A percentile compares a stretch with the other conserved stretches of the same genome.
Conservation (phyloP, 352 stramenopile genomes). For the Globisporangium carolinianum region DNA sequence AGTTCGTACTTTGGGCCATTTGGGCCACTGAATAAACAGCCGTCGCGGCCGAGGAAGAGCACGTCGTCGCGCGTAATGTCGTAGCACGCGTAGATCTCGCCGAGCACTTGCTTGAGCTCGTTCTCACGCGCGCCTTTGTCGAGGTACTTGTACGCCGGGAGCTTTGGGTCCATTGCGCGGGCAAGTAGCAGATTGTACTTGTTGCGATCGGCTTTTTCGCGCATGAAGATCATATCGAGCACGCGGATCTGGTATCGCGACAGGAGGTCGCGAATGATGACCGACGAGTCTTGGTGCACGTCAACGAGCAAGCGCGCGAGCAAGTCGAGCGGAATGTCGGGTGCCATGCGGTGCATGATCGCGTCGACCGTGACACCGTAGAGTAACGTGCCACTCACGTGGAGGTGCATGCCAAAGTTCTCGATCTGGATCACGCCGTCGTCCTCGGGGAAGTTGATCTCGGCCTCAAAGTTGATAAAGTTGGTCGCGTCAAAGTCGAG, state of each 20-base stretch:
- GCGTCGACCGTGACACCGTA: slow-evolving; percentile 92
- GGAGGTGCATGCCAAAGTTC: slow-evolving; percentile 91
- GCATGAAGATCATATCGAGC: slow-evolving; percentile 94
- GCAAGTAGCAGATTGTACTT: slow-evolving; percentile 98
- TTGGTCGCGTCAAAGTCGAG: slow-evolving; percentile 96
- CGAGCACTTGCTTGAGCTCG: slow-evolving; percentile 94
- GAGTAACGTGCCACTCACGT: slow-evolving; percentile 65
- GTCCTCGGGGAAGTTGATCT: slow-evolving; percentile 95
- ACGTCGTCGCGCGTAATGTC: slow-evolving; percentile 96
- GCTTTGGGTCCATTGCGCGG: slow-evolving; percentile 93
- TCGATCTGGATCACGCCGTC: slow-evolving; percentile 94
- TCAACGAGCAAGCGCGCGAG: slow-evolving; percentile 94
- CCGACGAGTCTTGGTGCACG: slow-evolving; percentile 94
- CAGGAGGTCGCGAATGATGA: slow-evolving; percentile 93
- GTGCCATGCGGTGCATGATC: slow-evolving; percentile 95
- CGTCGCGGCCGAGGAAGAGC: slow-evolving; percentile 93
- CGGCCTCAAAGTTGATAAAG: slow-evolving; percentile 98
- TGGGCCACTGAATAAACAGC: slow-evolving; percentile 91
- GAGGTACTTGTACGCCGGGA: slow-evolving; percentile 95
- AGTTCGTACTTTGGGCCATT: slow-evolving; percentile 93
- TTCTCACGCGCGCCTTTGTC: slow-evolving; percentile 97
- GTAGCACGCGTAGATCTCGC: slow-evolving; percentile 93
- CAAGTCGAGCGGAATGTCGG: slow-evolving; percentile 94
- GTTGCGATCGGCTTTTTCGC: slow-evolving; percentile 89
- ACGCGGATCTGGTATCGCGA: slow-evolving; percentile 94